phyloP scores from a whole-genome alignment of 345 rosid species.

The Eucalyptus pauciflora region DNA sequence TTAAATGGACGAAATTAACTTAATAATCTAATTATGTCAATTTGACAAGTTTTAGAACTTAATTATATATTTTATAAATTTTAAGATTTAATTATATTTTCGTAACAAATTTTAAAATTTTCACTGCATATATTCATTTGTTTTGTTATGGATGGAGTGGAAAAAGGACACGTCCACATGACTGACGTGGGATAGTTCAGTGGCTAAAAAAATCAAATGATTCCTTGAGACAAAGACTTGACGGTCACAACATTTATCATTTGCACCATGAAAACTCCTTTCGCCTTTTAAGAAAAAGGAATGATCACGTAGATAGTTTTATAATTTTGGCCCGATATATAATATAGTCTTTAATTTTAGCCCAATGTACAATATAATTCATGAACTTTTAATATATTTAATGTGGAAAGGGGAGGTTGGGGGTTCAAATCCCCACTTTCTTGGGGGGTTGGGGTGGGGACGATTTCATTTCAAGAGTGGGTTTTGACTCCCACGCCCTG shows the following conservation, averaged over 20 bases:
- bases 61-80: fast-evolving
- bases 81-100: fast-evolving
- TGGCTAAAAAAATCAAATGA: not conserved
- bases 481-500: too few relatives aligned
- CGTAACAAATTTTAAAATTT: fast-evolving
- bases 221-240: not conserved
- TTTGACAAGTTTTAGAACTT: not conserved
- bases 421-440: too few relatives aligned
- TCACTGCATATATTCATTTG: fast-evolving
- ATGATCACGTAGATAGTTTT: fast-evolving
- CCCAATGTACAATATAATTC: fast-evolving
- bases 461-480: too few relatives aligned
- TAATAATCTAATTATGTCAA: fast-evolving
- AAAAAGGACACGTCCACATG: not conserved
- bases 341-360: too few relatives aligned
- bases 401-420: too few relatives aligned
- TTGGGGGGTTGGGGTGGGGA: too few relatives aligned
- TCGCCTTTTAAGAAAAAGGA: not conserved
- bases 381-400: too few relatives aligned
- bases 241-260: not conserved
- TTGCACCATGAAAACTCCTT: not conserved
- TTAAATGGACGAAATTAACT: not conserved
- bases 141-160: not conserved
- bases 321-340: fast-evolving
- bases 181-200: not conserved